Base-by-base conservation (phyloP, 140 eudicot genomes). In the Ambrosia hybrid region DNA sequence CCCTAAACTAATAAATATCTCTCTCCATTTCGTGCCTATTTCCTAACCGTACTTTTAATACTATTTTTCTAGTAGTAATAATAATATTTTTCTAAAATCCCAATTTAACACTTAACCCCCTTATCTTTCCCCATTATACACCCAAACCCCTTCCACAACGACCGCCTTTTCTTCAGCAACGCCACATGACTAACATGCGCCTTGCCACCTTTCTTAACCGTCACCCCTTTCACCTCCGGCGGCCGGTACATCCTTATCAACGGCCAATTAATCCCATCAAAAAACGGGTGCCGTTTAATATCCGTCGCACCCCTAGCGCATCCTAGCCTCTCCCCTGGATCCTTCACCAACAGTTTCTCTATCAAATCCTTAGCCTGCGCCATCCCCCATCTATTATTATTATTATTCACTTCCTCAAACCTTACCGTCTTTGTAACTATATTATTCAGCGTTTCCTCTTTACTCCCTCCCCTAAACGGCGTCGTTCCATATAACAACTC, bases 291-390 rank as follows among this genome's bases (percentile, higher is more conserved):
- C 3, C 81, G 79, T 77, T 92, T 92, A 46, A 92, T 92, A 67
- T 92, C 98, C 61, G 98, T 80, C 13, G 98, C 98, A n/a, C 98
- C 98, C 73, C 89, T 82, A 36, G 83, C 70, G 77, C 91, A 83
- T 46, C 98, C 98, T 67, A 92, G 80, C 83, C 98, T 72, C 71
- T 72, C 81, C 66, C 81, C 36, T 1, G 96, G 95, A 41, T 92
- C 96, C 74, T 85, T 92, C 14, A 81, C 80, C 66, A 92, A 59
- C 68, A 92, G 30, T 51, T 71, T 83, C 79, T 80, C 85, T 59
- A 92, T 89, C 82, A 92, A 79, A 52, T 92, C 98, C 73, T 72
- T 84, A 3, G 84, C 93, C 64, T 84, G 86, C 6, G 61, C 87
- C 89, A 77, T 75, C 3, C 46, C 46, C 45, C n/a, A n/a, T 21